phyloP scores from a whole-genome alignment of 2,329 filamentous ascomycete species.

The Hymenoscyphus fraxineus region DNA sequence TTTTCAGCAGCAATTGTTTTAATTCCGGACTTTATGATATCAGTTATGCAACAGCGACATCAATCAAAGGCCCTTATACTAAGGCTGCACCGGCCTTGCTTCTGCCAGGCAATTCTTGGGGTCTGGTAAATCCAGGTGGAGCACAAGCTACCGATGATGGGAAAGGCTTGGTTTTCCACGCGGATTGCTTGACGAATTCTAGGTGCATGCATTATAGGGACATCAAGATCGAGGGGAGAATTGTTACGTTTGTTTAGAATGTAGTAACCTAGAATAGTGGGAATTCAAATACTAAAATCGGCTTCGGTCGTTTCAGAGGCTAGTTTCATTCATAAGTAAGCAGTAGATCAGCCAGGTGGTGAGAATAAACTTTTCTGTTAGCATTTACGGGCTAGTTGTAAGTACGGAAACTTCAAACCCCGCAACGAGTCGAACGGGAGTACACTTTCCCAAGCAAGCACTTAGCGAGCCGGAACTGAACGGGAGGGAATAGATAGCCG shows the following conservation, averaged over 20 bases:
- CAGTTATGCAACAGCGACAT: background rate
- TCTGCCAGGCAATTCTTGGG: background rate
- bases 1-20: slow-evolving; percentile 61
- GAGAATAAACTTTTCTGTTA: no score
- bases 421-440: no score
- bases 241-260: slow-evolving; percentile 3
- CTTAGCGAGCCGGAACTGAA: no score
- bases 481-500: no score
- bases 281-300: no score
- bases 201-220: background rate
- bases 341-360: no score
- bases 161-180: background rate
- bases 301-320: no score
- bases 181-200: slow-evolving; percentile 4
- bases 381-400: no score
- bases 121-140: background rate
- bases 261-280: no score
- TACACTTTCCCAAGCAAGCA: no score
- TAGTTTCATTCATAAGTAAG: no score
- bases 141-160: background rate
- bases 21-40: slow-evolving; percentile 52
- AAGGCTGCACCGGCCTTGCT: background rate
- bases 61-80: background rate
- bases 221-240: background rate
- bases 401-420: no score